phyloP scores from a whole-genome alignment of 768 basidiomycete genomes.

The Phaeotremella skinneri region DNA sequence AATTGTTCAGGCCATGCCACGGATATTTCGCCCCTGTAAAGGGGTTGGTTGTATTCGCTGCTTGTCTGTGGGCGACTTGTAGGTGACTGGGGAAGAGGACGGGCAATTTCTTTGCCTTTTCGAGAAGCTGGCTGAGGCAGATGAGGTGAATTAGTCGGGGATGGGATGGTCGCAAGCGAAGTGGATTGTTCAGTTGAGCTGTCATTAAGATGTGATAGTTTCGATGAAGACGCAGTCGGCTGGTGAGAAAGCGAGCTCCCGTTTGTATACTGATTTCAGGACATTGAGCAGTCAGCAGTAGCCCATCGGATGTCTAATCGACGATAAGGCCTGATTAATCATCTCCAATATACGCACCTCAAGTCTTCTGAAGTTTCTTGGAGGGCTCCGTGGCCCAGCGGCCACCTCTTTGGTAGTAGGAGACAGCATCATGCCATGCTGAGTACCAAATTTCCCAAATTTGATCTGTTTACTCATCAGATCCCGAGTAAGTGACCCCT shows the following conservation, averaged over 20 bases:
- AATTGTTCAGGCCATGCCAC: conserved; percentile 28
- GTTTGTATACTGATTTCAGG: neutral
- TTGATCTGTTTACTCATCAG: neutral
- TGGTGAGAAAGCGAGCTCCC: neutral
- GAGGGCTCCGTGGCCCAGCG: neutral
- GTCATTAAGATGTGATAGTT: neutral
- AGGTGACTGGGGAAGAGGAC: neutral
- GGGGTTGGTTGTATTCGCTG: neutral
- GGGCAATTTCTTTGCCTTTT: neutral
- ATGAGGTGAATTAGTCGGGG: neutral
- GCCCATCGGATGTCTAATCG: too few species aligned
- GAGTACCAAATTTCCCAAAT: neutral
- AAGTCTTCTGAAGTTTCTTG: neutral
- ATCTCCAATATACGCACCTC: too few species aligned
- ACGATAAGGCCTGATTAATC: too few species aligned
- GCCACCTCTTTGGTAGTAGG: neutral
- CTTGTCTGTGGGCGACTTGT: neutral
- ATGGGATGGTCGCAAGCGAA: neutral
- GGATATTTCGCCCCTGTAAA: conserved; percentile 6
- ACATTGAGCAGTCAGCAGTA: neutral
- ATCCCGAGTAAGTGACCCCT: neutral
- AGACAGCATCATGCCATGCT: neutral
- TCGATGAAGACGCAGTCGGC: neutral
- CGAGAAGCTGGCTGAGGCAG: neutral
- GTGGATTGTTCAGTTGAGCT: neutral